Evolutionary conservation across 176 grass and related monocot genomes (phyloP).

Genomic region (Carex kokanica): DNA sequence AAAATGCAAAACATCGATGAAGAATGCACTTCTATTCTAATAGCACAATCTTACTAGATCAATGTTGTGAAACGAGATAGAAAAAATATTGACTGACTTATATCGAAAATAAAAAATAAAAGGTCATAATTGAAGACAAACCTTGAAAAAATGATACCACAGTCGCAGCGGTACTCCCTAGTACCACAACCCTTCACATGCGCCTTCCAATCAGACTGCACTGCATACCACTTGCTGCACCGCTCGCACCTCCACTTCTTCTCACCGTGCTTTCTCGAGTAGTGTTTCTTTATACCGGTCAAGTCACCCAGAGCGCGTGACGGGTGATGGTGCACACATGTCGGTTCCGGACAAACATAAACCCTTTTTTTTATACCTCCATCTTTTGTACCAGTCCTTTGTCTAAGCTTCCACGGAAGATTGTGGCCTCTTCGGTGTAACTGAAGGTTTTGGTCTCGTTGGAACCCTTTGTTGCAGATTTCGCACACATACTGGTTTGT

Average conservation of each 20-base stretch:
- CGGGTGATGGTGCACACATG: slow-evolving; percentile 88
- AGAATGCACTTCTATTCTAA: background rate
- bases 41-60: background rate
- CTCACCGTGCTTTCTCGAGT: slow-evolving; percentile 88
- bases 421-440: slow-evolving; percentile 95
- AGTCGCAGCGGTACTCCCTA: slow-evolving; percentile 86
- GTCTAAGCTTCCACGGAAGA: slow-evolving; percentile 97
- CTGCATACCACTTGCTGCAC: slow-evolving; percentile 86
- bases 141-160: slow-evolving; percentile 94
- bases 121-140: slow-evolving; percentile 4
- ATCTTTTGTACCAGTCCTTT: slow-evolving; percentile 27
- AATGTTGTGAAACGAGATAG: background rate
- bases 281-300: slow-evolving; percentile 98
- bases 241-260: slow-evolving; percentile 94
- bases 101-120: background rate
- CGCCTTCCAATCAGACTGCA: slow-evolving; percentile 97
- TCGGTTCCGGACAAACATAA: slow-evolving; percentile 85
- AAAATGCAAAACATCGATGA: background rate
- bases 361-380: slow-evolving; percentile 51
- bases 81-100: background rate
- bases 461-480: slow-evolving; percentile 96
- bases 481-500: slow-evolving; percentile 92
- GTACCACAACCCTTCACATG: slow-evolving; percentile 95
- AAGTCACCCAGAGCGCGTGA: slow-evolving; percentile 73
- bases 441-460: slow-evolving; percentile 95